These are phyloP conservation scores for Nymphaea colorata DNA, from an alignment of 164 flowering plant genomes.

Conservation along the genomic window DNA sequence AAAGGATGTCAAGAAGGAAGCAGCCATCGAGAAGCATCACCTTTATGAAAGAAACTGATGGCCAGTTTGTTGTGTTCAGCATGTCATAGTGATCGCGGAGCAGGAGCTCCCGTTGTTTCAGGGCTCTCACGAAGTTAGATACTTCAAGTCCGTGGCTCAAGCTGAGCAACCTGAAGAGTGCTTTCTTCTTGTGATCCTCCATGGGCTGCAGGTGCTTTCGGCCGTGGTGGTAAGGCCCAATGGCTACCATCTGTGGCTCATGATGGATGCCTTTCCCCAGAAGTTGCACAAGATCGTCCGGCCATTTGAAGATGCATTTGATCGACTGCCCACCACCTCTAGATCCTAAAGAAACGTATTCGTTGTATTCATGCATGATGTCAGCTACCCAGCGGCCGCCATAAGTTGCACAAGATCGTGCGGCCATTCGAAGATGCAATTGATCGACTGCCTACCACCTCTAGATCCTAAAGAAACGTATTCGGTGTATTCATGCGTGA, in stretches of 20 bases:
- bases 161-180: not conserved
- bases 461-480: too few relatives aligned
- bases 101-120: not conserved
- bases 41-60: not conserved
- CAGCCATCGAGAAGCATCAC: constrained; percentile 14
- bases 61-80: not conserved
- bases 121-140: not conserved
- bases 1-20: constrained; percentile 10
- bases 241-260: not conserved
- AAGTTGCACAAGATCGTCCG: too few relatives aligned
- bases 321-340: too few relatives aligned
- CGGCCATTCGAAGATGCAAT: too few relatives aligned
- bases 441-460: too few relatives aligned
- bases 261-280: too few relatives aligned
- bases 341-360: too few relatives aligned
- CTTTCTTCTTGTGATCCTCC: not conserved
- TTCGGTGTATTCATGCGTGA: too few relatives aligned
- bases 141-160: not conserved
- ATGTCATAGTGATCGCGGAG: not conserved
- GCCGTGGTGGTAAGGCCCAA: not conserved
- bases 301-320: too few relatives aligned
- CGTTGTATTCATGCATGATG: too few relatives aligned
- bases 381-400: too few relatives aligned
- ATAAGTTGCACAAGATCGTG: too few relatives aligned
- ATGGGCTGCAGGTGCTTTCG: not conserved